phyloP scores from a whole-genome alignment of 2,329 filamentous ascomycete genomes.

The Fusarium temperatum region DNA sequence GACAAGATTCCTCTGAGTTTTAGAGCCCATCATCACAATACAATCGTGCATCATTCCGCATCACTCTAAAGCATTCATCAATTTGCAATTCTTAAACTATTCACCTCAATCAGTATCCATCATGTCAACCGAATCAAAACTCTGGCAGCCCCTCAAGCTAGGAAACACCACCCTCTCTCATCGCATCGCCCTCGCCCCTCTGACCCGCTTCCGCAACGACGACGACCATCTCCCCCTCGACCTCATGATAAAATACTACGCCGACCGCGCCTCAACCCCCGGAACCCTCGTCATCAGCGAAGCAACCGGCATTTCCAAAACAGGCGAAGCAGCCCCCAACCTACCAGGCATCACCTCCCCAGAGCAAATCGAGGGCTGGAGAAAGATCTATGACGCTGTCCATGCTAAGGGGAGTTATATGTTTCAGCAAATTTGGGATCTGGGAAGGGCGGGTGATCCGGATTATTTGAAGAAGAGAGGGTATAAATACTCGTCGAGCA shows the following conservation, averaged over 20 bases:
- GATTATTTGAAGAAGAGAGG: conserved; percentile 36
- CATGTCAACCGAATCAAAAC: conserved; percentile 30
- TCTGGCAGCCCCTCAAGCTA: conserved; percentile 51
- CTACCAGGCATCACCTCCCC: conserved; percentile 67
- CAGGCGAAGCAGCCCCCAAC: conserved; percentile 42
- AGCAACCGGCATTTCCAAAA: conserved; percentile 54
- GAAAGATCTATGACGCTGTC: conserved; percentile 66
- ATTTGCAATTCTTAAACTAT: rapidly evolving
- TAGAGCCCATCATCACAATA: background rate
- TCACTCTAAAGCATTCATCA: too few species aligned
- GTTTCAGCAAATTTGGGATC: conserved; percentile 71
- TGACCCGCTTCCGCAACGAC: conserved; percentile 62
- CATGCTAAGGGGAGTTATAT: conserved; percentile 70
- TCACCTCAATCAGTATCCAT: background rate
- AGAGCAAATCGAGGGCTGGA: conserved; percentile 69
- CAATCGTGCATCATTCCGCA: background rate
- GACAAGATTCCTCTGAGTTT: rapidly evolving
- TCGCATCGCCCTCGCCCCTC: conserved; percentile 63
- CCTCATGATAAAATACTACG: conserved; percentile 54
- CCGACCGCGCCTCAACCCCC: conserved; percentile 53
- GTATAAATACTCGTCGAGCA: conserved; percentile 42
- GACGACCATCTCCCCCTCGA: conserved; percentile 46
- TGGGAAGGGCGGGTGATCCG: conserved; percentile 59
- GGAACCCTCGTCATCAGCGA: conserved; percentile 57
- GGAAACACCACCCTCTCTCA: conserved; percentile 52